A percentile compares a stretch with the other conserved stretches of the same genome.
phyloP scores from a whole-genome alignment of 805 yeast species.

The Cyberlindnera maclurae region DNA sequence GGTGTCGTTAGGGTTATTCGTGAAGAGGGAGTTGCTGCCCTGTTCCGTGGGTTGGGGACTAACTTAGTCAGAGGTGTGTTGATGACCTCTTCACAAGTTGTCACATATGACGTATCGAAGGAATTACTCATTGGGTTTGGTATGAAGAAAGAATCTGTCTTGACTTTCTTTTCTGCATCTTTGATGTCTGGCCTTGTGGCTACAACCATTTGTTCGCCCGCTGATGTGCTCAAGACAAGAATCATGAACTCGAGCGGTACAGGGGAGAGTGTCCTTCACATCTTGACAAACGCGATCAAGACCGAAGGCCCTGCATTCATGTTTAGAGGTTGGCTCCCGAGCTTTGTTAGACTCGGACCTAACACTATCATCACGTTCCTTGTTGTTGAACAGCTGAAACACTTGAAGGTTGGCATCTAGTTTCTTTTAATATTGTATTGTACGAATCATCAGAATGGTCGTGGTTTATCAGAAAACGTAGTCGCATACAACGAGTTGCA shows the following conservation, averaged over 20 bases:
- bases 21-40: constrained; percentile 53
- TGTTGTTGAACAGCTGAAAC: constrained; percentile 60
- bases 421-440: neutral
- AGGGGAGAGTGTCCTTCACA: constrained; percentile 41
- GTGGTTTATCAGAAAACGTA: no score
- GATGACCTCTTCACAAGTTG: constrained; percentile 90
- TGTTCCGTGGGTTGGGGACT: constrained; percentile 72
- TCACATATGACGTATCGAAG: constrained; percentile 76
- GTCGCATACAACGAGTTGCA: no score
- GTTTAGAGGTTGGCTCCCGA: constrained; percentile 90
- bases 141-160: constrained; percentile 51
- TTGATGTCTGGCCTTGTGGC: constrained; percentile 82
- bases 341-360: constrained; percentile 81
- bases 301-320: constrained; percentile 71
- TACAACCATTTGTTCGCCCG: constrained; percentile 88
- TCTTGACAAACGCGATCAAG: constrained; percentile 48
- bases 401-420: constrained; percentile 42
- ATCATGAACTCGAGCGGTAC: constrained; percentile 58
- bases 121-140: constrained; percentile 44
- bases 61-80: constrained; percentile 74
- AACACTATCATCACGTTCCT: constrained; percentile 65
- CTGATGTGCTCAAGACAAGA: constrained; percentile 83
- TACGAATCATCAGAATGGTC: neutral
- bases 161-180: constrained; percentile 76
- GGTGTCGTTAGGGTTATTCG: constrained; percentile 54